Conservation (phyloP, 1,284 basidiomycete genomes). For the Ustilago xerochloae region DNA sequence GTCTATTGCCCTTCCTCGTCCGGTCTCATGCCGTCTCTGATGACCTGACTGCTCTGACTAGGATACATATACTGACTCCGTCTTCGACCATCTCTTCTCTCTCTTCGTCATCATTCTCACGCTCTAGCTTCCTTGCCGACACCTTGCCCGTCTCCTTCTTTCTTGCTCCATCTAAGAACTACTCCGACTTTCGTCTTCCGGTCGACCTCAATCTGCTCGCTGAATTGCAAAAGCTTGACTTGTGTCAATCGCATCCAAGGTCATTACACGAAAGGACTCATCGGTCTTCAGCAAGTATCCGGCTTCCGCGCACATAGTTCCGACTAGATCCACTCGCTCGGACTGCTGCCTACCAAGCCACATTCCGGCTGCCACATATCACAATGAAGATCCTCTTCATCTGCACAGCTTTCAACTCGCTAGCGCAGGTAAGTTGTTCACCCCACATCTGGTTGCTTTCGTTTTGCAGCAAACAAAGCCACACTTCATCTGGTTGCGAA, state of each 20-base stretch:
- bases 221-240: too few species aligned
- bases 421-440: constrained; percentile 29
- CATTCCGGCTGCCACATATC: neutral
- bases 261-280: too few species aligned
- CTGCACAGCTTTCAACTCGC: constrained; percentile 70
- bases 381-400: constrained; percentile 69
- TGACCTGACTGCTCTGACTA: neutral
- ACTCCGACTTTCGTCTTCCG: neutral
- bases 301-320: neutral
- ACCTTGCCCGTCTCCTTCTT: neutral
- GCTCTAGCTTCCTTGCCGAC: neutral
- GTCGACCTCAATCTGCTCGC: neutral
- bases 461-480: too few species aligned
- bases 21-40: neutral
- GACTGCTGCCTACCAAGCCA: neutral
- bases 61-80: constrained; percentile 25
- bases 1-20: too few species aligned
- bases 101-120: neutral
- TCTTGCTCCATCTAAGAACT: neutral
- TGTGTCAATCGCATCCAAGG: too few species aligned
- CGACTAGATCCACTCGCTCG: neutral
- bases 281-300: too few species aligned
- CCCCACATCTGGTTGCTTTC: neutral
- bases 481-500: neutral
- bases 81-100: neutral